Evolutionary conservation across 306 rosid genomes (phyloP), one percentile per base, ranked within the genome.

Genomic region (Calophaca sinica): DNA sequence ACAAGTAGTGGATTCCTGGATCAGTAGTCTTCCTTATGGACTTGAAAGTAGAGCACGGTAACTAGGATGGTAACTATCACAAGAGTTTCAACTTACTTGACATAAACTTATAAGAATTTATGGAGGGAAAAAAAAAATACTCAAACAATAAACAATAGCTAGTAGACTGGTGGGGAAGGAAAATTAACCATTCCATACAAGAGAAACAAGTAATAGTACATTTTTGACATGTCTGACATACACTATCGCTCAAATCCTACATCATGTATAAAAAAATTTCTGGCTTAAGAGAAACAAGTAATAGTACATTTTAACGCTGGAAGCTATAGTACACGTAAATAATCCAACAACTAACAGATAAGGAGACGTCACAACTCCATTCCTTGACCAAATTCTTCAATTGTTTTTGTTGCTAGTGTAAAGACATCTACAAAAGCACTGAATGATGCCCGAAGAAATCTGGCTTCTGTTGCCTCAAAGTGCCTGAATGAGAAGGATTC

Each of bases 361-460:
- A 73, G 58, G 50, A 33, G 45, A 62, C 53, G 72, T 87, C 82
- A 88, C 85, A 84, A 75, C 60, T 89, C 80, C 78, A 84, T 58
- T 79, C 76, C 96, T 75, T 74, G 85, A 69, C 97, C 91, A 53
- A 90, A 92, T 76, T 94, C 96, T 86, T 94, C 99, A 62, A 89
- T 85, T 28, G 96, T 89, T 82, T 92, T 87, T 2, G 92, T 86
- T 72, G 98, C 93, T 9, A 96, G 91, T 44, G 86, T 86, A 71
- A 90, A 83, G 32, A 84, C 91, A 54, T 90, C 98, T 3, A 92
- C 83, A 60, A 96, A 92, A 64, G 98, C 88, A 82, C 98, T 92
- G 41, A 75, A 92, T 0, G 97, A 96, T 81, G 99, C 93, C 33
- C 98, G 92, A 57, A 90, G 98, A 92, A 90, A 92, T 80, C 99